phyloP scores from a whole-genome alignment of 257 asterid genomes.

The Handroanthus guayacan region DNA sequence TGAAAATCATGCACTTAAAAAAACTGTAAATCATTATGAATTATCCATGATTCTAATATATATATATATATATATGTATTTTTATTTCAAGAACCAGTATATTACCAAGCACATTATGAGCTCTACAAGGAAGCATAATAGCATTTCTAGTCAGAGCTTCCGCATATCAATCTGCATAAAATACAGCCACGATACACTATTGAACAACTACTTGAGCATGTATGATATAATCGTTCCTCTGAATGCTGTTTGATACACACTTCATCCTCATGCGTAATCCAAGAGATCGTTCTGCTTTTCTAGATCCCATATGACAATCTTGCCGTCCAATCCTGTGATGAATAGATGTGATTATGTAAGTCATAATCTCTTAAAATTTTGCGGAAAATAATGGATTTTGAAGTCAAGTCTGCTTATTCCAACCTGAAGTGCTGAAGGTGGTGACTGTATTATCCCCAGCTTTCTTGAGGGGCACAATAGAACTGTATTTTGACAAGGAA shows the following conservation, averaged over 20 bases:
- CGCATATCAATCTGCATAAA: constrained; percentile 27
- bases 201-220: not conserved
- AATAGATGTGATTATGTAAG: not conserved
- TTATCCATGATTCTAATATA: too few relatives aligned
- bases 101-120: constrained; percentile 30
- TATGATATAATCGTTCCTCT: not conserved
- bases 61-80: not conserved
- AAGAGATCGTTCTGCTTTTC: constrained; percentile 66
- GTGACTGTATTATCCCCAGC: constrained; percentile 52
- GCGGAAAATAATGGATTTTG: not conserved
- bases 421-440: constrained; percentile 94
- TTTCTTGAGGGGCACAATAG: constrained; percentile 69
- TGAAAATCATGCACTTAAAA: too few relatives aligned
- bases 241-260: constrained; percentile 16
- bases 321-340: constrained; percentile 84
- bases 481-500: constrained; percentile 50
- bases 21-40: too few relatives aligned
- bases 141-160: constrained; percentile 16
- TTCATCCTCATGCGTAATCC: constrained; percentile 53
- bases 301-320: constrained; percentile 83
- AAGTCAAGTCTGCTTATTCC: constrained; percentile 25
- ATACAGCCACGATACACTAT: constrained; percentile 13
- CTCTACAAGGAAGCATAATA: constrained; percentile 33
- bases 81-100: constrained; percentile 3
- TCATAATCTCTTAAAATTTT: not conserved